phyloP scores from a whole-genome alignment of 345 rosid genomes.

The Rhodomyrtus tomentosa region DNA sequence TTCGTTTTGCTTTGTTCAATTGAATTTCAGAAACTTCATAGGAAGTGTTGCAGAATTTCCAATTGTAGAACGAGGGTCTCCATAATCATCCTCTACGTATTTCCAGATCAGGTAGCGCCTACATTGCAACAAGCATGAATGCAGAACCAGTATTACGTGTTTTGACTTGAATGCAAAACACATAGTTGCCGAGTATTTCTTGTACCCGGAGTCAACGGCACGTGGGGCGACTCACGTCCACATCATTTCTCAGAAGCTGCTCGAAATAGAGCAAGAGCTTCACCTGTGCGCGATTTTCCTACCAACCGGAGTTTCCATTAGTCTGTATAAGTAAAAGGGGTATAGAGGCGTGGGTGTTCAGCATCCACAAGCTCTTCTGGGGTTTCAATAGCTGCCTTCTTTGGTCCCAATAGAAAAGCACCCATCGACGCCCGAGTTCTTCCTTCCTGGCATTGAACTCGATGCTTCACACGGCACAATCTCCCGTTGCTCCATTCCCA shows the following conservation, averaged over 20 bases:
- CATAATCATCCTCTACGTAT: not conserved
- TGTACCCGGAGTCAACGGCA: not conserved
- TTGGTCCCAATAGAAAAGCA: constrained; percentile 57
- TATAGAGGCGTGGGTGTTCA: constrained; percentile 36
- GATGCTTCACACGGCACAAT: constrained; percentile 49
- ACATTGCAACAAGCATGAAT: not conserved
- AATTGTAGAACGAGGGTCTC: not conserved
- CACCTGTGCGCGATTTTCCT: constrained; percentile 32
- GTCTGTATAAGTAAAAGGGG: constrained; percentile 31
- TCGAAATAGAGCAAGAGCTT: constrained; percentile 27
- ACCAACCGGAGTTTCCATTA: constrained; percentile 33
- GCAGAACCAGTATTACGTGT: not conserved
- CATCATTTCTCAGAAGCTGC: not conserved
- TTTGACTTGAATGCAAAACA: not conserved
- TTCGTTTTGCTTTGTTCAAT: not conserved
- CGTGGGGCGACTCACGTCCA: not conserved
- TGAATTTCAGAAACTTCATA: not conserved
- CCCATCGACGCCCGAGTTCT: constrained; percentile 51
- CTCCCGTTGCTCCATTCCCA: constrained; percentile 85
- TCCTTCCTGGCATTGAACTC: constrained; percentile 75
- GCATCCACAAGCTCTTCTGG: constrained; percentile 31
- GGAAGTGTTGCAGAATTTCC: not conserved
- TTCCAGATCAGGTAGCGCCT: not conserved
- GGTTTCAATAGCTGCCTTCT: constrained; percentile 27
- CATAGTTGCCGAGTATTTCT: not conserved